Evolutionary conservation across 164 flowering plant genomes (phyloP).

Genomic region (Pachysandra terminalis): DNA sequence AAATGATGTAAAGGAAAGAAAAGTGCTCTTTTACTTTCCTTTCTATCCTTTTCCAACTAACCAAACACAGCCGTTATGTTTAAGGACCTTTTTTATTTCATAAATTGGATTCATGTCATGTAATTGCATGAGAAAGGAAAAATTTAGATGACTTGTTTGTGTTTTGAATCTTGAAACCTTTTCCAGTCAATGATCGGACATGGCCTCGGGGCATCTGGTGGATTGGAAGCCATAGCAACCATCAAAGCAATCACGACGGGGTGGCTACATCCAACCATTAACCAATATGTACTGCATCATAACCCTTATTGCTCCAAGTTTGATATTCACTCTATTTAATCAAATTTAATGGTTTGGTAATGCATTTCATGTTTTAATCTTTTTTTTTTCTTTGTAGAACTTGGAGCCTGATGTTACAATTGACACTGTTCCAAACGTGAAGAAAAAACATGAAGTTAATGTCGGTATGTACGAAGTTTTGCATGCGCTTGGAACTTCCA

Average conservation of each 20-base stretch:
- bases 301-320: neutral
- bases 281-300: slow-evolving; percentile 46
- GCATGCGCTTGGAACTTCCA: neutral
- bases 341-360: neutral
- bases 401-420: slow-evolving; percentile 60
- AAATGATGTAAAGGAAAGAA: no score
- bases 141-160: neutral
- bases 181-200: slow-evolving; percentile 74
- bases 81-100: neutral
- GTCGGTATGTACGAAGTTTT: slow-evolving; percentile 48
- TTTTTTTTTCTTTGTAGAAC: slow-evolving; percentile 32
- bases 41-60: no score
- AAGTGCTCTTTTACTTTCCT: no score
- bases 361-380: neutral
- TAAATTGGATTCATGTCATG: neutral
- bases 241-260: slow-evolving; percentile 67
- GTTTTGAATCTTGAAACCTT: neutral
- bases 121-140: neutral
- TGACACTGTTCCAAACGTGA: slow-evolving; percentile 75
- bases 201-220: slow-evolving; percentile 69
- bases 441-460: slow-evolving; percentile 68
- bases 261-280: slow-evolving; percentile 69
- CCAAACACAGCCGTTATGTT: no score
- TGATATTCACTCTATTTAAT: neutral
- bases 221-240: slow-evolving; percentile 66